These are phyloP conservation scores for Eutreptiella sp. DNA, from an alignment of 208 protist genomes.

Conservation along the genomic window DNA sequence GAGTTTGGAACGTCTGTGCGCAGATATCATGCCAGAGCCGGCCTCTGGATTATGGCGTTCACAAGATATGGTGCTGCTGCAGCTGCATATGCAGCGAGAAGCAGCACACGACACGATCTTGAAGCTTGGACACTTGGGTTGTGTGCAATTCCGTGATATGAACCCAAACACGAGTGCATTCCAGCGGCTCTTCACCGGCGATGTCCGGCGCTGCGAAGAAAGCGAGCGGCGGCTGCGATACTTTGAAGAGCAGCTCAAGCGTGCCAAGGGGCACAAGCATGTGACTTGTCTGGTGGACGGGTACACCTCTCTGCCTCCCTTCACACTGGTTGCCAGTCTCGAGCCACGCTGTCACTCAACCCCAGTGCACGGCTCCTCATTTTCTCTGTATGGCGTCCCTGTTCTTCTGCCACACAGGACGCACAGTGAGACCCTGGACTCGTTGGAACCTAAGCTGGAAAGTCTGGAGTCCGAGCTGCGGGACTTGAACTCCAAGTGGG, in stretches of 20 bases:
- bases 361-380: no score
- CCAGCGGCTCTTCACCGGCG: conserved; percentile 90
- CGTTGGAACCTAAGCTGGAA: conserved; percentile 79
- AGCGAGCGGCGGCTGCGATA: conserved; percentile 90
- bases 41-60: conserved; percentile 76
- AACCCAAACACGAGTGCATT: conserved; percentile 85
- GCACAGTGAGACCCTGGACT: conserved; percentile 64
- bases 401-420: not conserved
- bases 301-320: no score
- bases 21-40: no score
- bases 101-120: conserved; percentile 90
- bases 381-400: not conserved
- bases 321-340: not conserved
- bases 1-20: no score
- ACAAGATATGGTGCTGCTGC: conserved; percentile 93
- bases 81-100: conserved; percentile 93
- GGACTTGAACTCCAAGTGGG: conserved; percentile 70
- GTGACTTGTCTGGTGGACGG: not conserved
- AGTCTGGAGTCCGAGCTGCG: conserved; percentile 76
- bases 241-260: conserved; percentile 81
- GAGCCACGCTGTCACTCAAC: not conserved
- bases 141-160: conserved; percentile 93
- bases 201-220: conserved; percentile 93
- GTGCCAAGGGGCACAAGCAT: not conserved
- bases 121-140: conserved; percentile 86